Base-by-base conservation (phyloP, 139 green algal genomes). In the Nannochloris sp. region DNA sequence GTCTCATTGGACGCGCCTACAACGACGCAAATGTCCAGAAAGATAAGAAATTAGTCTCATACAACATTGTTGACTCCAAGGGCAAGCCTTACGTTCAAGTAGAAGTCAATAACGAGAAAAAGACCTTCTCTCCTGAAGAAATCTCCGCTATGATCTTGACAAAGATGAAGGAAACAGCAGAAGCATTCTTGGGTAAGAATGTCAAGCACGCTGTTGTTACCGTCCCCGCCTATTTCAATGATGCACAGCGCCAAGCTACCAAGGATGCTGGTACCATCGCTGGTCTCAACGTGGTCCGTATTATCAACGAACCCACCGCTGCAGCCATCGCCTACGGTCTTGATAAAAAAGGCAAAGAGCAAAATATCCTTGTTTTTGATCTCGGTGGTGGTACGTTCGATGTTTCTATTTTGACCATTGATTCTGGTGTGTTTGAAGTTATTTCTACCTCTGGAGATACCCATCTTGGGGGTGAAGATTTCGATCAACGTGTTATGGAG, bases 201-300 rank as follows among this genome's bases (percentile, higher is more conserved):
- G 83, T 96, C 6, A 90, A 89, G 75, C 73, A 92, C 51, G 89
- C 89, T 4, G 89, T 96, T 10, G 89, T 96, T 29, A 96, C 89
- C n/a, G 89, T 95, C 31, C 89, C 87, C 10, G 95, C 95, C 6
- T 99, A 99, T 86, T 99, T 99, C 89, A 98, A 98, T 68, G 95
- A 99, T 67, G 90, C 93, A 0, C 95, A 99, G 86, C 77, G 95
- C 48, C 90, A 97, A 77, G 88, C 88, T 46, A 99, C 93, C 65
- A 98, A 97, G 83, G 72, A 80, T 54, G 74, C 77, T 27, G 87
- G 87, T 58, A 58, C 63, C 38, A 95, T 95, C 61, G 75, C 88
- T 24, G 88, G 88, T 34, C 70, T 98, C 12, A 95, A 95, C 58
- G 90, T 98, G 31, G 83, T 85, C 8, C 87, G 92, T 68, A 96